Base-by-base conservation (phyloP, 345 rosid genomes). In the Iberis pinnata region DNA sequence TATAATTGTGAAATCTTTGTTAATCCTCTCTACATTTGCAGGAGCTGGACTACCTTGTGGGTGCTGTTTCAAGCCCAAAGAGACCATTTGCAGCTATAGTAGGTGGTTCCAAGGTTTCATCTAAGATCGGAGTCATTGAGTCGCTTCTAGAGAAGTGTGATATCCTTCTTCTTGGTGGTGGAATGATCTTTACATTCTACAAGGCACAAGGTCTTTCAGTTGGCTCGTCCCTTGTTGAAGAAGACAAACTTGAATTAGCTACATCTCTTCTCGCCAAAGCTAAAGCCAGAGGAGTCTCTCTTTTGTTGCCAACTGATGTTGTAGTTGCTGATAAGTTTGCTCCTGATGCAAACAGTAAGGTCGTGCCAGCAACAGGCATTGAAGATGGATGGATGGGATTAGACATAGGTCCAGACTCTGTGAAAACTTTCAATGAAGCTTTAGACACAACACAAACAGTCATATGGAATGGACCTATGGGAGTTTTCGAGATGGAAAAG, bases 391-490 rank as follows among this genome's bases (percentile, higher is more conserved):
- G 97, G 97, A 86, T 89, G 93, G 97, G 97, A 48, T 68, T 89
- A 75, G 97, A 89, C 75, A 67, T 86, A 2, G 97, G 97, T 59
- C 97, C 97, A 6, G 86, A 89, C 69, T 69, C 88, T 37, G 61
- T 80, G 52, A 75, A 78, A 77, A 74, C 84, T 48, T 89, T 89
- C 76, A 68, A 60, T 26, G 79, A 76, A 58, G 67, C 83, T 43
- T 45, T 89, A 64, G 95, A 81, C 49, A 75, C 79, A 3, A 78
- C 95, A 42, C 73, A 89, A 53, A 81, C 97, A 26, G 47, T 89
- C 18, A 89, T 89, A 26, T 89, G 97, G 97, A 89, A 89, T 65
- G 97, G 97, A 73, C 97, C 97, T 2, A 86, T 86, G 97, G 95
- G 97, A 47, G 97, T 89, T 38, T 86, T 89, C 29, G 97, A 89